Percentiles rank a stretch among this genome's conserved stretches.
Conservation (phyloP, 1,139 yeast species). For the Citeromyces hawaiiensis region DNA sequence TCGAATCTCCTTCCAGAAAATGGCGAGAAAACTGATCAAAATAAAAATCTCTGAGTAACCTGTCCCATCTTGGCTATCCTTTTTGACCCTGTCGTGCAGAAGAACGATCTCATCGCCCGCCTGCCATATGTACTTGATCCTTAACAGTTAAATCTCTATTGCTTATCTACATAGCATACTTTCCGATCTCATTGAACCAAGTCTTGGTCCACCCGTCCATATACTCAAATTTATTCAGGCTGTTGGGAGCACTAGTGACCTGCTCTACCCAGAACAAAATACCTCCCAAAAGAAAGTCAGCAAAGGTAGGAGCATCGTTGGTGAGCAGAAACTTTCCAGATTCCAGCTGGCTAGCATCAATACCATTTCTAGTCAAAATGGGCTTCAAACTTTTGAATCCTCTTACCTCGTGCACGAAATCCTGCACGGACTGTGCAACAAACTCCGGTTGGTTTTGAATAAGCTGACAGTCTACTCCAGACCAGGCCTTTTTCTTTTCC, state of each 20-base stretch:
- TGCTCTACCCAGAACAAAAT: not conserved
- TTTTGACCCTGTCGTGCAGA: too few relatives aligned
- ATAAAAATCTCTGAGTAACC: too few relatives aligned
- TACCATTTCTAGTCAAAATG: not conserved
- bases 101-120: too few relatives aligned
- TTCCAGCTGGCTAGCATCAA: not conserved
- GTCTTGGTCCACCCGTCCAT: not conserved
- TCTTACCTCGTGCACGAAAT: not conserved
- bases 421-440: not conserved
- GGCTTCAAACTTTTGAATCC: not conserved
- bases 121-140: too few relatives aligned
- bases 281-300: not conserved
- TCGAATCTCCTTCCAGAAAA: too few relatives aligned
- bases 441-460: not conserved
- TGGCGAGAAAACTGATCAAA: too few relatives aligned
- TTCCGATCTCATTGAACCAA: not conserved
- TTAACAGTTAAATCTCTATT: too few relatives aligned
- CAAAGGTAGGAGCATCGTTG: not conserved
- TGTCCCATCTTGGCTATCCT: too few relatives aligned
- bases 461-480: constrained; percentile 3
- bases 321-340: not conserved
- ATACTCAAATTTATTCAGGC: not conserved
- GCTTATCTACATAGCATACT: not conserved
- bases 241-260: not conserved
- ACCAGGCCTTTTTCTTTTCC: constrained; percentile 2